A percentile compares a stretch with the other conserved stretches of the same genome.
These are phyloP conservation scores for Annona cherimola DNA, from an alignment of 164 flowering plant genomes.

Conservation along the genomic window DNA sequence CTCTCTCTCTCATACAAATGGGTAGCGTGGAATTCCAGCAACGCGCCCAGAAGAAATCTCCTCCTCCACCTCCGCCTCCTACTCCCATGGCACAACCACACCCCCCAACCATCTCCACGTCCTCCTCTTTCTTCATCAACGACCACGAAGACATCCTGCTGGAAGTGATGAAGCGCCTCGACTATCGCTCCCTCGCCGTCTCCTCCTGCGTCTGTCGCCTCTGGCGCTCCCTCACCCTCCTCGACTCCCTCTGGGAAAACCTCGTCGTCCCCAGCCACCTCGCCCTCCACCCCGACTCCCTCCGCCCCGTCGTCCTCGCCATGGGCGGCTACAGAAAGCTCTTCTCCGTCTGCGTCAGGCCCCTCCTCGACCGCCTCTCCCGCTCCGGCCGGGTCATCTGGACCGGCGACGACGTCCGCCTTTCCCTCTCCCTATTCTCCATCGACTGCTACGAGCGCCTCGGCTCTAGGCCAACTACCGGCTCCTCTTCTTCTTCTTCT, in stretches of 20 bases:
- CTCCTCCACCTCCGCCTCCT: constrained; percentile 1
- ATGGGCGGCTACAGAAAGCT: constrained; percentile 74
- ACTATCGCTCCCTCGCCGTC: constrained; percentile 65
- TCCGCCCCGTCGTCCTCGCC: constrained; percentile 56
- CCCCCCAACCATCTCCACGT: neutral
- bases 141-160: constrained; percentile 70
- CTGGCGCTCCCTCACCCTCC: constrained; percentile 61
- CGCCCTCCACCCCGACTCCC: constrained; percentile 34
- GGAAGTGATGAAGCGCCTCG: constrained; percentile 69
- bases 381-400: constrained; percentile 37
- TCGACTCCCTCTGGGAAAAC: constrained; percentile 81
- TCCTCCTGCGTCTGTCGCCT: constrained; percentile 83
- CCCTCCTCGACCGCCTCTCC: constrained; percentile 26
- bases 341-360: constrained; percentile 61
- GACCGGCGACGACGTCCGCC: constrained; percentile 60
- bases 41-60: no score
- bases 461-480: constrained; percentile 12
- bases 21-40: no score
- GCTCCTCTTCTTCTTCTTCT: neutral
- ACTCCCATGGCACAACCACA: neutral
- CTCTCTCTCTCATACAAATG: constrained; percentile 2
- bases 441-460: constrained; percentile 80
- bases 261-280: constrained; percentile 65
- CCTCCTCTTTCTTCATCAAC: constrained; percentile 44
- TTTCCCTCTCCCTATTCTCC: constrained; percentile 73